Evolutionary conservation across 441 rosid species (phyloP).

Genomic region (Hypseocharis bilobata): DNA sequence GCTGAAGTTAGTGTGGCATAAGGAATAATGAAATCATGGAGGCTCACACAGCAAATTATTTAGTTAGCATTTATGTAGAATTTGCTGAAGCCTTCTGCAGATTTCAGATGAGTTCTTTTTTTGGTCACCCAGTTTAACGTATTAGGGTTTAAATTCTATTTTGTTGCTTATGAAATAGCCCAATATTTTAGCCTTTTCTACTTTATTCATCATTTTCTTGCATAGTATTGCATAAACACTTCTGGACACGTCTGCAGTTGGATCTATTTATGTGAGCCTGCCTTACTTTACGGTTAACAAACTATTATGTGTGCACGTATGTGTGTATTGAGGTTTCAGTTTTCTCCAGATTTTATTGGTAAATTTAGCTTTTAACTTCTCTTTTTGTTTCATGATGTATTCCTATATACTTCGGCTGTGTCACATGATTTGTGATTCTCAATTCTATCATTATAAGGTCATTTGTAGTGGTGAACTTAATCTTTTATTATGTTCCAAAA

Average conservation of each 20-base stretch:
- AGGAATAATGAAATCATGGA: not conserved
- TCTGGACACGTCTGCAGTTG: not conserved
- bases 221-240: not conserved
- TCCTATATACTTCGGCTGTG: not conserved
- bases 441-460: conserved; percentile 5
- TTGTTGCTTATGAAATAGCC: too few relatives aligned
- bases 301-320: too few relatives aligned
- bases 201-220: not conserved
- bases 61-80: not conserved
- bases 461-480: conserved; percentile 6
- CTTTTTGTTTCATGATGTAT: not conserved
- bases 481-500: conserved; percentile 17
- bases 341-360: not conserved
- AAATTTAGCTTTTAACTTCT: not conserved
- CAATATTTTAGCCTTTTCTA: not conserved
- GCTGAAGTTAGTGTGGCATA: not conserved
- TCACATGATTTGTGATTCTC: not conserved
- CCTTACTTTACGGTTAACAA: not conserved
- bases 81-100: not conserved
- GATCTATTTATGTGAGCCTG: not conserved
- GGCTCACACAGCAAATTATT: not conserved
- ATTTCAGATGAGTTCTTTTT: not conserved
- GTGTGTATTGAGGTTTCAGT: too few relatives aligned
- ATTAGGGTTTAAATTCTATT: not conserved
- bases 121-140: not conserved